Percentiles rank a stretch among this genome's conserved stretches.
phyloP scores from a whole-genome alignment of 2,329 filamentous ascomycete genomes.

The Cladophialophora bantiana region DNA sequence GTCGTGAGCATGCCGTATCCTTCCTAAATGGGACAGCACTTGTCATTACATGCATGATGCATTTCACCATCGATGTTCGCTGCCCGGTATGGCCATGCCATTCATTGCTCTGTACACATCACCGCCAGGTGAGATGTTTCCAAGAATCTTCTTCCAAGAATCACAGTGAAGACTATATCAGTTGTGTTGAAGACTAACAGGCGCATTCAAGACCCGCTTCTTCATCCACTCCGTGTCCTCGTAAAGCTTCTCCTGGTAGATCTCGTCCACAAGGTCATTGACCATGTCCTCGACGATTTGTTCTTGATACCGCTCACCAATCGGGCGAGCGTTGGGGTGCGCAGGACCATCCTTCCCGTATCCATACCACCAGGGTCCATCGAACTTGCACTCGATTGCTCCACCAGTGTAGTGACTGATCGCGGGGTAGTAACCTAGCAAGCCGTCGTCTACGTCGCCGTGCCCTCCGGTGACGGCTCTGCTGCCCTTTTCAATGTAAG shows the following conservation, averaged over 20 bases:
- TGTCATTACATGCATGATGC: constrained; percentile 3
- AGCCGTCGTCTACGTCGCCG: constrained; percentile 74
- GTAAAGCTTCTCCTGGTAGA: constrained; percentile 60
- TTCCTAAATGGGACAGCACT: constrained; percentile 1
- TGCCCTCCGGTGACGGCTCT: constrained; percentile 54
- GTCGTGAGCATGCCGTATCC: constrained; percentile 15
- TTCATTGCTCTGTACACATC: neutral
- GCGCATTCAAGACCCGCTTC: constrained; percentile 36
- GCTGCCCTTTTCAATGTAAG: constrained; percentile 68
- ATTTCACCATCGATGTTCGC: neutral
- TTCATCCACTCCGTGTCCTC: constrained; percentile 39
- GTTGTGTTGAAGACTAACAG: constrained; percentile 32
- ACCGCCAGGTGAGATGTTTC: neutral
- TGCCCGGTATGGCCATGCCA: neutral
- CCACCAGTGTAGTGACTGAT: constrained; percentile 92
- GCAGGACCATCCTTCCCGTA: constrained; percentile 48
- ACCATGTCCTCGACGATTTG: constrained; percentile 94
- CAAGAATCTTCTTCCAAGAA: neutral
- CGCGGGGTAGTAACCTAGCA: constrained; percentile 93
- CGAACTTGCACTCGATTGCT: constrained; percentile 91
- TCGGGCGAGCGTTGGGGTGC: constrained; percentile 54
- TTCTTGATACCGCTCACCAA: constrained; percentile 83
- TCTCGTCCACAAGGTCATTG: constrained; percentile 92
- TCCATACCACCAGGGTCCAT: constrained; percentile 83
- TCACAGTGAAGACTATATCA: constrained; percentile 12